These are phyloP conservation scores for Saccharomycopsis sp. DNA, from an alignment of 805 yeast genomes.

Conservation along the genomic window DNA sequence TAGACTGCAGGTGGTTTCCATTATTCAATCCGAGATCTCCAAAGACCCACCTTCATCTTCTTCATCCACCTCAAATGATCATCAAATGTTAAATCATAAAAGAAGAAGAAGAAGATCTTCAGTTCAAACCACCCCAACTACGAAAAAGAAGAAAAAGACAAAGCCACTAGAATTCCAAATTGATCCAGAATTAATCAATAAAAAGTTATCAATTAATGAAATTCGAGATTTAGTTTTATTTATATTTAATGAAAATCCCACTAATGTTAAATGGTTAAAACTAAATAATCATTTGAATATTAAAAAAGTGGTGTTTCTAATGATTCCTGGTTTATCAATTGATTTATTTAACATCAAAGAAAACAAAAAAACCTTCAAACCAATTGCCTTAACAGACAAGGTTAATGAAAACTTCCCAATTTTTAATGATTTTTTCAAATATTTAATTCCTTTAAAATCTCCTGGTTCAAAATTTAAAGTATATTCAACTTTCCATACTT, in stretches of 20 bases:
- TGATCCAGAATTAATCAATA: slow-evolving; percentile 22
- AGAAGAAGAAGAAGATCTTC: slow-evolving; percentile 24
- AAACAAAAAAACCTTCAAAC: slow-evolving; percentile 15
- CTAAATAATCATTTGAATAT: slow-evolving; percentile 38
- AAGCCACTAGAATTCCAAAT: slow-evolving; percentile 26
- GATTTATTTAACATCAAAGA: slow-evolving; percentile 31
- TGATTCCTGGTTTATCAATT: slow-evolving; percentile 54
- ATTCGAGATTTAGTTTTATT: slow-evolving; percentile 37
- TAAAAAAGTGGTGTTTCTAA: slow-evolving; percentile 44
- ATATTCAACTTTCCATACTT: slow-evolving; percentile 43
- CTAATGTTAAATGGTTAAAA: slow-evolving; percentile 39
- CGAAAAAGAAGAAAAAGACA: slow-evolving; percentile 25
- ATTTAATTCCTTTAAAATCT: slow-evolving; percentile 38
- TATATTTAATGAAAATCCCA: slow-evolving; percentile 29
- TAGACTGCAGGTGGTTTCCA: slow-evolving; percentile 9
- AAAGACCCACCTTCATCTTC: neutral
- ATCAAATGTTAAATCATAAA: neutral
- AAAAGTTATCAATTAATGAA: slow-evolving; percentile 29
- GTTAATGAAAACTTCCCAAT: slow-evolving; percentile 19
- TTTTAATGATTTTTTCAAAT: slow-evolving; percentile 30
- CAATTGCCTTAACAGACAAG: slow-evolving; percentile 8
- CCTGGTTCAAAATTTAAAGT: slow-evolving; percentile 59
- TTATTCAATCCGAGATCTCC: slow-evolving; percentile 12
- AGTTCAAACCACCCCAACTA: slow-evolving; percentile 13
- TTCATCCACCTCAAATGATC: neutral